Evolutionary conservation across 2,329 filamentous ascomycete genomes (phyloP), one percentile per base, ranked within the genome.

Genomic region (Geoglossum cookeanum): DNA sequence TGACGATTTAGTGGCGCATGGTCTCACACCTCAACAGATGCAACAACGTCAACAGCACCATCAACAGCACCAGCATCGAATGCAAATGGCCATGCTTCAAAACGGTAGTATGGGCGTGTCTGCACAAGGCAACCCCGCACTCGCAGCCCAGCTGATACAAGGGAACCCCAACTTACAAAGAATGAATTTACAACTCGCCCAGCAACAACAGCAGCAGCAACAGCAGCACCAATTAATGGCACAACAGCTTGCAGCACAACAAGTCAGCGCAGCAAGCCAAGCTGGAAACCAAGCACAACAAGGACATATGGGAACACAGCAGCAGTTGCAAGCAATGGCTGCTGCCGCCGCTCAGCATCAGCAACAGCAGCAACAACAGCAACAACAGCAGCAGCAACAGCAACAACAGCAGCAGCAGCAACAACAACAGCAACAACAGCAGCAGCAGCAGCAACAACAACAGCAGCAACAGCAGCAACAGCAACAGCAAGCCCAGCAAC

Each of bases 11-110:
- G 69, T 67, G 61, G 66, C 64, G 58, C 72, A 70, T 61, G 73
- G 72, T 57, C 70, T 70, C 29, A 71, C 75, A 62, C 68, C 75
- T 56, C 72, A 73, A 49, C 66, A 69, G 47, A 75, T 80, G 62
- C 71, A 78, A 59, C 74, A 74, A 55, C 78, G 81, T 61, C 78
- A 80, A 60, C 75, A 79, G 58, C 69, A 77, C 3, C 67, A 66
- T 57, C 62, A 65, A 39, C 22, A 13, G 39, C 75, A 67, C 39
- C 67, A 71, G 49, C 65, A 79, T 45, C 78, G 81, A 49, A 76
- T 79, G 60, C 76, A 79, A 55, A 77, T 81, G 60, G 71, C 72
- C 5, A 67, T 79, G 59, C 72, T 80, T 61, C 78, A 67, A 58
- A 74, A 75, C 56, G 73, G 68, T 22, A 22, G 22, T 52, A 74